Evolutionary conservation across 2,329 filamentous ascomycete genomes (phyloP), one percentile per base, ranked within the genome.

Genomic region (Microdochium trichocladiopsis): DNA sequence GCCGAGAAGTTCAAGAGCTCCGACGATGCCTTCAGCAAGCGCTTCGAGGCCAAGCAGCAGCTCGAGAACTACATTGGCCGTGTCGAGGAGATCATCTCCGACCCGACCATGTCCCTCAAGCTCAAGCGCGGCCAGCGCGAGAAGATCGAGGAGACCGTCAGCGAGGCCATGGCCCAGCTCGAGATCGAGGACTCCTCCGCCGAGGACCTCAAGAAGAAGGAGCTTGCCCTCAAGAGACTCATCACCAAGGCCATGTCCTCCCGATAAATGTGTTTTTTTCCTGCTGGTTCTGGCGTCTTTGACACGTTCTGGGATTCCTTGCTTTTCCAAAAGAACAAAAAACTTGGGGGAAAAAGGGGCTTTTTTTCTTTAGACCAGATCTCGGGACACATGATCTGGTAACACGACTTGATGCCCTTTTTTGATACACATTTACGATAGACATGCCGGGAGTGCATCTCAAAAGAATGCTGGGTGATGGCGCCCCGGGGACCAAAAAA

Each of bases 141-240:
- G 78, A 97, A 96, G 88, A 96, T 99, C 62, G 94, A 99, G 85
- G 86, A 88, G 69, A 89, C 91, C 63, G 89, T 99, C 64, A 93
- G 87, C 74, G 94, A 99, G 66, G 94, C 94, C 65, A 97, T 99
- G 94, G 89, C 84, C 60, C 88, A 95, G 77, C 88, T 99, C 59
- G 94, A 99, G 85, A 79, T 99, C 68, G 89, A 93, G 75, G 95
- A 99, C 63, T 89, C 90, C 53, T 76, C 78, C 57, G 88, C 91
- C 56, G 95, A 99, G 65, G 94, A 99, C 71, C 81, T 99, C 64
- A 97, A 95, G 90, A 97, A 97, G 90, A 95, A 96, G 87, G 94
- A 99, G 83, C 81, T 99, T 61, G 91, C 91, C 56, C 84, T 99
- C 60, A 99, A 97, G 90, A 84, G 94, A 69, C 84, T 95, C 63